phyloP scores from a whole-genome alignment of 1,284 basidiomycete genomes.

The Apiotrichum veenhuisii region DNA sequence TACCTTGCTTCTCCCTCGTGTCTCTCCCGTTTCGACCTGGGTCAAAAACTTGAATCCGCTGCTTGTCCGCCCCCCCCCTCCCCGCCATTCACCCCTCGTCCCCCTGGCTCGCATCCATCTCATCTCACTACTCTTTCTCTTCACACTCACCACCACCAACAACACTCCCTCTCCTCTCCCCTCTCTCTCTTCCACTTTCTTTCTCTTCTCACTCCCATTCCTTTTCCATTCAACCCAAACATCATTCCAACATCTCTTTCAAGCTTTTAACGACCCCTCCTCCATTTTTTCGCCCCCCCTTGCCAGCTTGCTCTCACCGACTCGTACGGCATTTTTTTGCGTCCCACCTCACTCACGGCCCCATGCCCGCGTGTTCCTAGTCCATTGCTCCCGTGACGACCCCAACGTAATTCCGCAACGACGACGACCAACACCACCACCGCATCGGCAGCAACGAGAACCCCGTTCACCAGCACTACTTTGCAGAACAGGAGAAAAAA shows the following conservation, averaged over 20 bases:
- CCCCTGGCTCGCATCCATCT: no score
- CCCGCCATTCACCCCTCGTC: no score
- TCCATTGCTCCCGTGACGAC: conserved; percentile 9
- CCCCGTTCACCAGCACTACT: background rate
- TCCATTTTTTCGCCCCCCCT: background rate
- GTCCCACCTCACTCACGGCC: background rate
- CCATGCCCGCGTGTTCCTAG: conserved; percentile 11
- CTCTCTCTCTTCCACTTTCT: background rate
- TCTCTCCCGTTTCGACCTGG: no score
- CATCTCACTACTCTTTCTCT: no score
- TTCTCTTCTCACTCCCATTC: conserved; percentile 1
- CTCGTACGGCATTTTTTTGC: background rate
- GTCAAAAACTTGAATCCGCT: no score
- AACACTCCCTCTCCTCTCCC: no score
- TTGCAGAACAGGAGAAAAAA: no score
- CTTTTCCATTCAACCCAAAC: background rate
- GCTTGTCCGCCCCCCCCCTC: no score
- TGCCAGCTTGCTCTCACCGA: background rate
- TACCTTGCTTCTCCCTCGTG: no score
- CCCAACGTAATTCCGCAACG: conserved; percentile 7
- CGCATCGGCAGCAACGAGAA: background rate
- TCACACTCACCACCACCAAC: no score
- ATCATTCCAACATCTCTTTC: background rate
- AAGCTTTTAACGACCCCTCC: background rate
- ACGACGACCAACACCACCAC: background rate